Evolutionary conservation across 495 filamentous ascomycete genomes (phyloP), one percentile per base, ranked within the genome.

Genomic region (Penicillium salamii): DNA sequence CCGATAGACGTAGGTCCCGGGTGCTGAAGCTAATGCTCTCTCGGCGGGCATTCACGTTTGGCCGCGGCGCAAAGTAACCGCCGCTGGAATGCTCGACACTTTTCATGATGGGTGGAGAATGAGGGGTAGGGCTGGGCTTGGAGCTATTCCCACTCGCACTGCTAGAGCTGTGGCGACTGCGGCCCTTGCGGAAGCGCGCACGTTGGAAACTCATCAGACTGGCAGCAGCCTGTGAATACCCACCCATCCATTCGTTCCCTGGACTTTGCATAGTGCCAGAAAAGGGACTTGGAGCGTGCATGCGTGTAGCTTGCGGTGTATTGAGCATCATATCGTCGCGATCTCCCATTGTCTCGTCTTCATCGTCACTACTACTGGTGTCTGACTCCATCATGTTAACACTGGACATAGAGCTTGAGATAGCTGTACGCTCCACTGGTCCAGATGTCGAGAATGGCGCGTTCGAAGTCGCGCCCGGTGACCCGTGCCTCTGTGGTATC

Each of bases 21-120:
- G 91, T 91, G 11, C 88, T 89, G 69, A 91, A 77, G 55, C 88
- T 92, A 38, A 97, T 78, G 59, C 88, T 93, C 68, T 95, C 89
- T 36, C 91, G 74, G 32, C 91, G 77, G 2, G 83, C 73, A 31
- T 83, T 77, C 1, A 79, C 59, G 32, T 73, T 73, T 41, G 68
- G 65, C 39, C 71, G 74, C 8, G 69, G 63, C 12, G 57, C 68
- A 43, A 77, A 78, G 54, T 77, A 79, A 3, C 71, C 63, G 20
- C 59, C 75, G 34, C 57, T 67, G n/a, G 70, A 63, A 49, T 68
- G 69, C 58, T 83, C 78, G 26, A 85, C 80, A 38, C 79, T 82
- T 48, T 82, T 80, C 58, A 86, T 73, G 5, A 82, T 69, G 1
- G 85, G 83, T 26, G 84, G 83, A 23, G 85, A 88, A 13, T 75